These are phyloP conservation scores for Fusarium camptoceras DNA, from an alignment of 2,329 filamentous ascomycete species.

Conservation along the genomic window DNA sequence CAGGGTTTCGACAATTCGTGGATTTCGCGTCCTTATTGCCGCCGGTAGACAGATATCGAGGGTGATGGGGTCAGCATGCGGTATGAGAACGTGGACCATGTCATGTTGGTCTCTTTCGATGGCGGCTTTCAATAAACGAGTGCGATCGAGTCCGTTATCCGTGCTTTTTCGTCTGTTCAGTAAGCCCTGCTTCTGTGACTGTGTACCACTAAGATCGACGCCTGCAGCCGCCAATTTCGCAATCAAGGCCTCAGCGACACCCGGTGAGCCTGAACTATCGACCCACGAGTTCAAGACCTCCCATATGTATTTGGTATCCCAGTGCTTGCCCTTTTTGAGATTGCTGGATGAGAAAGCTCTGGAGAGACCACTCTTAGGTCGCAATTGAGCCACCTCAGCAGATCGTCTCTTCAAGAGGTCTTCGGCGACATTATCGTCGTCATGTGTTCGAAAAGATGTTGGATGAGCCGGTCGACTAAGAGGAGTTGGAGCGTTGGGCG, in stretches of 20 bases:
- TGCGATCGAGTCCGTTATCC: conserved; percentile 61
- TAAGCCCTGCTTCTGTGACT: conserved; percentile 61
- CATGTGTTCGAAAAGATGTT: conserved; percentile 58
- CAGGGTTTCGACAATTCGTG: conserved; percentile 59
- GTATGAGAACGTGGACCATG: conserved; percentile 65
- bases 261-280: conserved; percentile 61
- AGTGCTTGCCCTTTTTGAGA: conserved; percentile 61
- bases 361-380: conserved; percentile 56
- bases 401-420: conserved; percentile 63
- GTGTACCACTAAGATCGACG: conserved; percentile 62
- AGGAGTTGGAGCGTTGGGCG: conserved; percentile 55
- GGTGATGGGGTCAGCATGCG: conserved; percentile 63
- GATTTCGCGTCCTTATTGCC: conserved; percentile 60
- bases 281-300: conserved; percentile 64
- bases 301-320: conserved; percentile 66
- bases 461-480: conserved; percentile 57
- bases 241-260: conserved; percentile 67
- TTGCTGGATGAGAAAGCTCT: conserved; percentile 54
- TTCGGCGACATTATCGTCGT: conserved; percentile 66
- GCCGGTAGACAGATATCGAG: conserved; percentile 63
- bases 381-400: conserved; percentile 50
- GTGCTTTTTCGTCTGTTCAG: conserved; percentile 63
- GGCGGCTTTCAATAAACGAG: conserved; percentile 63
- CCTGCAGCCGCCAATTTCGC: conserved; percentile 62
- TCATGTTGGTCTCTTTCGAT: conserved; percentile 63